These are phyloP conservation scores for Dipodascus geniculatus DNA, from an alignment of 805 yeast genomes.

Conservation along the genomic window DNA sequence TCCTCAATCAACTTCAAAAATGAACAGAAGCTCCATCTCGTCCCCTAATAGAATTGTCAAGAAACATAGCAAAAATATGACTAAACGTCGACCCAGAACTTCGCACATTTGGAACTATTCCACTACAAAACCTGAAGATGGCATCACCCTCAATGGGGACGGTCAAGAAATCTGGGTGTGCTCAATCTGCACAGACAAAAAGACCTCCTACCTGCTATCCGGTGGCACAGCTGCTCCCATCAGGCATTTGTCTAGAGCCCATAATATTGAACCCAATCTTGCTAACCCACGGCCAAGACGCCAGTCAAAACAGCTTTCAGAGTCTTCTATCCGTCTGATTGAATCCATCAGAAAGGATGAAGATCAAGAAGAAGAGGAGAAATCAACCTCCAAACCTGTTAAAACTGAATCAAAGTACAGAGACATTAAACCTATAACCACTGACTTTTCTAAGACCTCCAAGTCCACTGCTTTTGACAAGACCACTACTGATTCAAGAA, in stretches of 20 bases:
- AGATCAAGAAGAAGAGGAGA: neutral
- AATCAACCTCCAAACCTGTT: neutral
- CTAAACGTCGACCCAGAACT: conserved; percentile 1
- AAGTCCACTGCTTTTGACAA: neutral
- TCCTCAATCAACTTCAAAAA: neutral
- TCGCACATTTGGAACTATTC: neutral
- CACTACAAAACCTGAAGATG: neutral
- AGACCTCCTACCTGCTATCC: neutral
- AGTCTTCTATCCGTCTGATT: neutral
- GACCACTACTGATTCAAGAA: neutral
- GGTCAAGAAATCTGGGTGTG: neutral
- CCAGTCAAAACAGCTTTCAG: neutral
- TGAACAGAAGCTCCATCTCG: neutral
- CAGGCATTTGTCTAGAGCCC: neutral
- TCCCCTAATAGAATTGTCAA: neutral
- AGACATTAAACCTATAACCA: neutral
- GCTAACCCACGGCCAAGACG: neutral
- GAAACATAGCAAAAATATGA: neutral
- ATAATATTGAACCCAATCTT: neutral
- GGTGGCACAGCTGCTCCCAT: conserved; percentile 1
- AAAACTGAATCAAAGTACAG: neutral
- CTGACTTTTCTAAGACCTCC: neutral
- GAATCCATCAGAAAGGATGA: neutral
- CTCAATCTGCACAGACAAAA: neutral
- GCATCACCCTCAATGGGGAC: neutral